Percentiles rank a stretch among this genome's conserved stretches.
These are phyloP conservation scores for Cercospora janseana DNA, from an alignment of 2,329 filamentous ascomycete genomes.

Conservation along the genomic window DNA sequence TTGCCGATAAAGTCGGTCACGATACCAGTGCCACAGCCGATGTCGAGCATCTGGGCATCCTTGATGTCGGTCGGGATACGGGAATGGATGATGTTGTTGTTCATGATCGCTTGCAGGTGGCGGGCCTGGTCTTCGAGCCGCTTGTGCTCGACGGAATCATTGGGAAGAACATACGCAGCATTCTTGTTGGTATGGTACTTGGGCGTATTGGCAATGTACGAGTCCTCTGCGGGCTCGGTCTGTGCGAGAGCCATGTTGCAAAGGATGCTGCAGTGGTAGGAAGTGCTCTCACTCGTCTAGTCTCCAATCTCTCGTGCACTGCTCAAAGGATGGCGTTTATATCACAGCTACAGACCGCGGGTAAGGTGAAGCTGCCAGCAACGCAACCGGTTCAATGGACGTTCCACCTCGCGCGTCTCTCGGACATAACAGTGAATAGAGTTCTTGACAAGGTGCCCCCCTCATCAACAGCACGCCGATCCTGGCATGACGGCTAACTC, in stretches of 20 bases:
- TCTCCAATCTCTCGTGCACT: no score
- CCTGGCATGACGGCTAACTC: no score
- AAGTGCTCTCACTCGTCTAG: background rate
- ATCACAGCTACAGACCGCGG: no score
- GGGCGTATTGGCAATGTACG: constrained; percentile 12
- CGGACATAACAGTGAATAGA: constrained; percentile 3
- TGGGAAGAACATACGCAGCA: constrained; percentile 18
- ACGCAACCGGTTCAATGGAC: no score
- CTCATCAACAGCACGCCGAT: no score
- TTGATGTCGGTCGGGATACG: constrained; percentile 14
- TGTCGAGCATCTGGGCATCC: constrained; percentile 21
- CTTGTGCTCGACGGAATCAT: constrained; percentile 23
- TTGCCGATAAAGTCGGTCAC: constrained; percentile 30
- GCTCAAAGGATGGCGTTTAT: no score
- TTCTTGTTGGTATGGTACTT: constrained; percentile 19
- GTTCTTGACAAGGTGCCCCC: constrained; percentile 1
- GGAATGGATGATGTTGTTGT: constrained; percentile 25
- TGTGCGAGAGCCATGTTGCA: background rate
- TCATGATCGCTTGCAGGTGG: constrained; percentile 26
- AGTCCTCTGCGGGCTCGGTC: background rate
- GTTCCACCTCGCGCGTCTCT: background rate
- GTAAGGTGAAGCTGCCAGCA: no score
- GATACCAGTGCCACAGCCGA: constrained; percentile 34
- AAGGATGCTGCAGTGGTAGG: background rate
- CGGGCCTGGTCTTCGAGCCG: constrained; percentile 27